Percentiles rank a stretch among this genome's conserved stretches.
Evolutionary conservation across 2,329 filamentous ascomycete genomes (phyloP).

Genomic region (Magnaporthales sp.): DNA sequence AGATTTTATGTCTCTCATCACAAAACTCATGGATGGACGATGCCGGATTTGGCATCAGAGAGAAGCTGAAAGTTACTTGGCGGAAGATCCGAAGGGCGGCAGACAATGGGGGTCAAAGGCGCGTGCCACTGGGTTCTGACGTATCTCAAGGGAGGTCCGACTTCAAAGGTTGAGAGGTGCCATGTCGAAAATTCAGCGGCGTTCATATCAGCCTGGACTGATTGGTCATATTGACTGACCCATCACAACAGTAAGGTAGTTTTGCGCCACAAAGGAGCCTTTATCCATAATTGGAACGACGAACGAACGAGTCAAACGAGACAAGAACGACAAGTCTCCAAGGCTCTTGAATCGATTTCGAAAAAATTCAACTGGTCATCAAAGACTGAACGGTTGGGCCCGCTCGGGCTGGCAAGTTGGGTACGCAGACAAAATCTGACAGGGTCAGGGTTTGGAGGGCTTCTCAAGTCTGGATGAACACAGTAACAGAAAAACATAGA

Average conservation of each 20-base stretch:
- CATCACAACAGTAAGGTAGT: too few species aligned
- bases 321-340: too few species aligned
- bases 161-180: background rate
- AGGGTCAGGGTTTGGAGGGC: background rate
- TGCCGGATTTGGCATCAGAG: background rate
- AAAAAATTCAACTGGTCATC: background rate
- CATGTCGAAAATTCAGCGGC: too few species aligned
- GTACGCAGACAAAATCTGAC: background rate
- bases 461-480: background rate
- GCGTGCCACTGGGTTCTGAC: background rate
- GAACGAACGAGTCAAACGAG: too few species aligned
- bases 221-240: too few species aligned
- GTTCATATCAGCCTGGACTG: too few species aligned
- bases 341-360: too few species aligned
- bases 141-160: background rate
- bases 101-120: background rate
- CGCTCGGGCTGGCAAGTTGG: background rate
- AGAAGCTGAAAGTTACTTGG: background rate
- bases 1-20: background rate
- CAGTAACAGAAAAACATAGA: background rate
- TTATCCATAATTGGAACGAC: too few species aligned
- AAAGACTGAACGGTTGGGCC: background rate
- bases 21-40: background rate
- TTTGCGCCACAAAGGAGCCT: too few species aligned
- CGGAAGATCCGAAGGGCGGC: background rate